Conservation (phyloP, 108 stramenopile species). For the Cyclotella baltica region DNA sequence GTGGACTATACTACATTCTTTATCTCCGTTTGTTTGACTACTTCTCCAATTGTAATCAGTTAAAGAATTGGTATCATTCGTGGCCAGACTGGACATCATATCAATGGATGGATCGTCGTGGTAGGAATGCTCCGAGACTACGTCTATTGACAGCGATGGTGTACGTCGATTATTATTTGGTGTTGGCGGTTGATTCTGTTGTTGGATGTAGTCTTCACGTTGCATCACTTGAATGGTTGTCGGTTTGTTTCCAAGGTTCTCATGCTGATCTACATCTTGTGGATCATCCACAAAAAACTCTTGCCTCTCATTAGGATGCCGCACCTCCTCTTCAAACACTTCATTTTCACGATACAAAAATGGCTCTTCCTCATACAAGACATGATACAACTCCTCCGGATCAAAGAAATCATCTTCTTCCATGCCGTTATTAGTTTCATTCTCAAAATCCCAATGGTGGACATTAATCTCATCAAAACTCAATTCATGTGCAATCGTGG, state of each 20-base stretch:
- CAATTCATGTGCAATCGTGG: background rate
- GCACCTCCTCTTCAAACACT: too few relatives aligned
- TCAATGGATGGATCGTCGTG: slow-evolving; percentile 37
- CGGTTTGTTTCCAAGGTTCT: too few relatives aligned
- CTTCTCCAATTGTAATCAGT: background rate
- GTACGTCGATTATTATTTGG: background rate
- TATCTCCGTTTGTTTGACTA: background rate
- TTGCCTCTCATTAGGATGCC: background rate
- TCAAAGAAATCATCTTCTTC: slow-evolving; percentile 6
- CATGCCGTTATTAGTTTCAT: background rate
- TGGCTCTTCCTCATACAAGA: background rate
- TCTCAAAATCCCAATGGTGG: background rate
- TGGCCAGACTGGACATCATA: slow-evolving; percentile 35
- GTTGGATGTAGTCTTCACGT: background rate
- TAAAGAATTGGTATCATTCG: slow-evolving; percentile 23
- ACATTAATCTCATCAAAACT: slow-evolving; percentile 7
- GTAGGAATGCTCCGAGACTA: slow-evolving; percentile 35
- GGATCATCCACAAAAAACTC: too few relatives aligned
- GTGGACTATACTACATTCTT: background rate
- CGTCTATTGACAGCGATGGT: slow-evolving; percentile 22
- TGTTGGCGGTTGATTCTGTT: background rate
- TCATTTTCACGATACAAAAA: too few relatives aligned
- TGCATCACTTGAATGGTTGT: too few relatives aligned
- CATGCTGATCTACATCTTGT: too few relatives aligned
- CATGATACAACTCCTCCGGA: background rate